Evolutionary conservation across 352 stramenopile species (phyloP).

Genomic region (Elongisporangium undulatum): DNA sequence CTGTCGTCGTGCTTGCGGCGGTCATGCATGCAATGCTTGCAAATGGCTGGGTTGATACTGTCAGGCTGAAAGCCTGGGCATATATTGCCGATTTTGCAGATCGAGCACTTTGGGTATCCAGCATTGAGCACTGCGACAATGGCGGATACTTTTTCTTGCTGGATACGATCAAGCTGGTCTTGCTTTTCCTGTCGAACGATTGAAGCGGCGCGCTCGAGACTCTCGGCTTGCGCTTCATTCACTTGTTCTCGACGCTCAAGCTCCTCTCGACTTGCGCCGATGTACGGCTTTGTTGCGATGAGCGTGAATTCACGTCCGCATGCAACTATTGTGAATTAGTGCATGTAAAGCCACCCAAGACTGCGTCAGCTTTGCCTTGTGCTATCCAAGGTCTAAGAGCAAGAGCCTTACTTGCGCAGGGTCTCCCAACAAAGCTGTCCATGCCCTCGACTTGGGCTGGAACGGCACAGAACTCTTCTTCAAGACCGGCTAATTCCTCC

Average conservation of each 20-base stretch:
- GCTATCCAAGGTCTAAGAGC: neutral
- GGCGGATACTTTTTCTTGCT: constrained; percentile 26
- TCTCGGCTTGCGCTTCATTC: constrained; percentile 30
- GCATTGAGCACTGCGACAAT: constrained; percentile 51
- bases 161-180: constrained; percentile 41
- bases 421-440: constrained; percentile 57
- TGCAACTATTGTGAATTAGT: constrained; percentile 67
- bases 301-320: constrained; percentile 91
- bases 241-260: constrained; percentile 38
- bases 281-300: constrained; percentile 91
- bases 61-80: constrained; percentile 76
- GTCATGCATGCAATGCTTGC: constrained; percentile 75
- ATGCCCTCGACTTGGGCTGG: constrained; percentile 72
- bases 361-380: neutral
- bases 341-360: no score
- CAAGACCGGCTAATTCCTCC: constrained; percentile 58
- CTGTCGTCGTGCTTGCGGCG: constrained; percentile 56
- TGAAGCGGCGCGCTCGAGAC: constrained; percentile 44
- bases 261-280: constrained; percentile 79
- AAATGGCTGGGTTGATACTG: constrained; percentile 59
- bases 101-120: constrained; percentile 56
- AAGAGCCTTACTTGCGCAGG: constrained; percentile 52
- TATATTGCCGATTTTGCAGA: constrained; percentile 58
- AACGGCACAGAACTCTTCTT: constrained; percentile 81
- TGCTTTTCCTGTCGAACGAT: constrained; percentile 35